A percentile compares a stretch with the other conserved stretches of the same genome.
Evolutionary conservation across 1,284 basidiomycete genomes (phyloP).

Genomic region (Ganoderma leucocontextum): DNA sequence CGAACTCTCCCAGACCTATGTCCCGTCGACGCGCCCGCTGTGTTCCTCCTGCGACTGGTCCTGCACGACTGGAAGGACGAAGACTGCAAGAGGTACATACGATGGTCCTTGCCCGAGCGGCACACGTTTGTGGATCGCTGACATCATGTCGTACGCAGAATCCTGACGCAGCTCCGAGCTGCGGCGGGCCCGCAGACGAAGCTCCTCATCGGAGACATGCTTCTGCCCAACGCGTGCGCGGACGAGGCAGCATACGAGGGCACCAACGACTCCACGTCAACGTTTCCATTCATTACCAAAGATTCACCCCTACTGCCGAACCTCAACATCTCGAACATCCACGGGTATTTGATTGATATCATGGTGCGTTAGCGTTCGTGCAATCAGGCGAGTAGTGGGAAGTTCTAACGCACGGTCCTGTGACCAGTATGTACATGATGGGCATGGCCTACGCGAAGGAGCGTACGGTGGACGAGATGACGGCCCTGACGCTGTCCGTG

Average conservation of each 20-base stretch:
- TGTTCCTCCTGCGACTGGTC: slow-evolving; percentile 72
- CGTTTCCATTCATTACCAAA: slow-evolving; percentile 23
- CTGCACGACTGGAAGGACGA: slow-evolving; percentile 77
- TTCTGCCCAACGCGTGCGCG: slow-evolving; percentile 24
- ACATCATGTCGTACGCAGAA: slow-evolving; percentile 34
- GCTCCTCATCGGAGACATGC: slow-evolving; percentile 65
- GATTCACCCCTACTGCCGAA: slow-evolving; percentile 21
- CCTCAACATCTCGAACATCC: slow-evolving; percentile 14
- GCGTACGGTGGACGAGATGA: slow-evolving; percentile 66
- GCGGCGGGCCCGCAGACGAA: slow-evolving; percentile 55
- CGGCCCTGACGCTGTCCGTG: slow-evolving; percentile 57
- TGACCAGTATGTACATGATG: slow-evolving; percentile 63
- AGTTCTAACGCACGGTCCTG: too few species aligned
- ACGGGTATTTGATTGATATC: slow-evolving; percentile 55
- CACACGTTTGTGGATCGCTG: background rate
- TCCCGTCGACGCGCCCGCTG: slow-evolving; percentile 40
- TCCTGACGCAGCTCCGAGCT: slow-evolving; percentile 44
- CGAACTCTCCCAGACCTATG: background rate
- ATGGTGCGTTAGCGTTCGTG: slow-evolving; percentile 55
- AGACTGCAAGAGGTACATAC: slow-evolving; percentile 29
- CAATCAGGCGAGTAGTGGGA: slow-evolving; percentile 17
- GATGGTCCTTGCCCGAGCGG: too few species aligned
- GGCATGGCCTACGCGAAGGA: slow-evolving; percentile 70
- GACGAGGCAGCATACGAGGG: slow-evolving; percentile 17
- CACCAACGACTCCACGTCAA: slow-evolving; percentile 23